Evolutionary conservation across 2,329 filamentous ascomycete genomes (phyloP).

Genomic region (Claviceps digitariae): DNA sequence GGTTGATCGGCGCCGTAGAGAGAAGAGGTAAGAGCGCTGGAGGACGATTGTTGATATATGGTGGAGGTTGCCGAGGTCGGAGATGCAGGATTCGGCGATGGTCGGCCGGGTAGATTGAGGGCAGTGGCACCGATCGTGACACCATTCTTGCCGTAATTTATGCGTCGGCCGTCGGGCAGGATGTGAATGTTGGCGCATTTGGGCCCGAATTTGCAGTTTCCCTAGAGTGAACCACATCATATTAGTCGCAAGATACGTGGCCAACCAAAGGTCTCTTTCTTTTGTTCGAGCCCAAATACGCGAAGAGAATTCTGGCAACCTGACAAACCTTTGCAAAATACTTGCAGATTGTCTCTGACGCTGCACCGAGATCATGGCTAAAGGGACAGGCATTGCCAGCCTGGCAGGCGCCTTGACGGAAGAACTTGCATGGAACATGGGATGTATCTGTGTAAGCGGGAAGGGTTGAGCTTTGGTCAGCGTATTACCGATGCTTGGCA

Average conservation of each 20-base stretch:
- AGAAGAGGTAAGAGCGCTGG: conserved; percentile 50
- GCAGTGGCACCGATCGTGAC: conserved; percentile 48
- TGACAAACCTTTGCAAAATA: conserved; percentile 86
- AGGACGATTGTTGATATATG: conserved; percentile 43
- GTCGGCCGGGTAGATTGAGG: conserved; percentile 52
- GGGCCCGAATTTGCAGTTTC: conserved; percentile 96
- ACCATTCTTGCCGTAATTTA: conserved; percentile 65
- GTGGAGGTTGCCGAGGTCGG: conserved; percentile 25
- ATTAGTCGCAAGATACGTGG: not conserved
- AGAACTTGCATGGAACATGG: conserved; percentile 99
- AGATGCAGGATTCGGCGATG: conserved; percentile 30
- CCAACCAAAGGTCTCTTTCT: too few species aligned
- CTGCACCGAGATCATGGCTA: conserved; percentile 77
- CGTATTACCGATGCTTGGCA: not conserved
- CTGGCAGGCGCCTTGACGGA: conserved; percentile 88
- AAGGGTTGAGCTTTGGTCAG: not conserved
- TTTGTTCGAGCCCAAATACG: too few species aligned
- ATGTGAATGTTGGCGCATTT: conserved; percentile 97
- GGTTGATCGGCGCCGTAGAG: conserved; percentile 32
- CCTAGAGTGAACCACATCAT: conserved; percentile 34
- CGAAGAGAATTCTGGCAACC: not conserved
- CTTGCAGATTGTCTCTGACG: conserved; percentile 87
- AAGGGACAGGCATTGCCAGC: conserved; percentile 94
- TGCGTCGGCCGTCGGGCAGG: conserved; percentile 79
- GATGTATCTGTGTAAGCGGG: conserved; percentile 56